These are phyloP conservation scores for Polygonum aviculare DNA, from an alignment of 148 eudicot genomes.

Conservation along the genomic window DNA sequence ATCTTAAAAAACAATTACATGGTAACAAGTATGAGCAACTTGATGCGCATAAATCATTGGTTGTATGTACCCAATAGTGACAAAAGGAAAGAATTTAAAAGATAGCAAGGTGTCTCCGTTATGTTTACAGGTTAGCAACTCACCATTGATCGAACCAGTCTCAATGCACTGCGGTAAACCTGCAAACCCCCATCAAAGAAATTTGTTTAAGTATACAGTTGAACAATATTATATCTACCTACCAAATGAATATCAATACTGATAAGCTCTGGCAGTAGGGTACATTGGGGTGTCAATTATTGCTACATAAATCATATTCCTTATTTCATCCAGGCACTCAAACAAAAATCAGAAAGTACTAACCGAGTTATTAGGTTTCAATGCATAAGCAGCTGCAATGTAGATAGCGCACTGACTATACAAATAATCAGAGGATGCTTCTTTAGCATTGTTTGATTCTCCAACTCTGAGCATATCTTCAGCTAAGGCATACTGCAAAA, in stretches of 20 bases:
- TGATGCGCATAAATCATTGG: neutral
- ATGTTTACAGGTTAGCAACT: slow-evolving; percentile 12
- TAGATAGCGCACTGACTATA: slow-evolving; percentile 90
- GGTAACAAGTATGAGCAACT: neutral
- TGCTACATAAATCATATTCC: neutral
- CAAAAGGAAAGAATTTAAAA: neutral
- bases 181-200: slow-evolving; percentile 17
- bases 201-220: neutral
- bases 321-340: neutral
- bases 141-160: slow-evolving; percentile 98
- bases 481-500: slow-evolving; percentile 89
- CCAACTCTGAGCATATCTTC: slow-evolving; percentile 85
- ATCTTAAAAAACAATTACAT: neutral
- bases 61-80: neutral
- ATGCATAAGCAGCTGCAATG: slow-evolving; percentile 93
- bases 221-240: neutral
- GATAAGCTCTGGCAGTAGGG: neutral
- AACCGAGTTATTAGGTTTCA: slow-evolving; percentile 89
- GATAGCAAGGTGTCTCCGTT: neutral
- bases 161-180: slow-evolving; percentile 95
- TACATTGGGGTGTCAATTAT: neutral
- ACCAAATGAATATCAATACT: neutral
- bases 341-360: slow-evolving; percentile 14
- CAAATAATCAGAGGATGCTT: slow-evolving; percentile 66
- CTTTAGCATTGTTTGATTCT: slow-evolving; percentile 36